Conservation (phyloP, 2,329 filamentous ascomycete species). For the Trichoderma oligosporum region DNA sequence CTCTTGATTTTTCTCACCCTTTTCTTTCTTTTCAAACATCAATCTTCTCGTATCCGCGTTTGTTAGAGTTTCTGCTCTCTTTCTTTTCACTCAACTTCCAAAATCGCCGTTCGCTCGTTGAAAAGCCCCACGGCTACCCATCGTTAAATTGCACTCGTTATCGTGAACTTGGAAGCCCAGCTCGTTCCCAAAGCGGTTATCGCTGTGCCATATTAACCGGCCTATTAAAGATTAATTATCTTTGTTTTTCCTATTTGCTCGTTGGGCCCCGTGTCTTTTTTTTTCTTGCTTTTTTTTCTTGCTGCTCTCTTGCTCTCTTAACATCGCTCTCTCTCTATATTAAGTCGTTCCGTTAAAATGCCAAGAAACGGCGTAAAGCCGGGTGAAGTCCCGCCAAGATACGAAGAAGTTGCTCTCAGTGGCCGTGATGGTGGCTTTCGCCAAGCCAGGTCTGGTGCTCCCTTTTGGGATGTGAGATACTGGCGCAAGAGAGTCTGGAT, state of each 20-base stretch:
- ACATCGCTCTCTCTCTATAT: background rate
- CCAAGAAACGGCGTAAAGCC: conserved; percentile 21
- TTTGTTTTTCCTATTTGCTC: background rate
- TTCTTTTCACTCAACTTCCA: background rate
- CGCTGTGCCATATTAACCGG: conserved; percentile 9
- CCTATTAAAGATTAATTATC: background rate
- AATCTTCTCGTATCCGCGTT: background rate
- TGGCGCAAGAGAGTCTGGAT: conserved; percentile 55
- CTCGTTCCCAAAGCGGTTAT: conserved; percentile 9
- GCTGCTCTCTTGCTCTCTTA: background rate
- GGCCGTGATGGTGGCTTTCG: conserved; percentile 23
- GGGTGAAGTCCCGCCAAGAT: conserved; percentile 26
- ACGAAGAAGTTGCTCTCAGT: conserved; percentile 30
- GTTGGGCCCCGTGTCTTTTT: background rate
- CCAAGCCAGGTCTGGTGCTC: conserved; percentile 27
- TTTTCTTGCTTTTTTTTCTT: background rate
- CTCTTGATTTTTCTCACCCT: background rate
- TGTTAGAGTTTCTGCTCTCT: background rate
- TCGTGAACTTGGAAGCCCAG: background rate
- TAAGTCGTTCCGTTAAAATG: background rate
- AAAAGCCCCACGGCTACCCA: no score
- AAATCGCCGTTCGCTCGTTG: no score
- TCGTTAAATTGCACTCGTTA: background rate
- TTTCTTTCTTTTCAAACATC: background rate
- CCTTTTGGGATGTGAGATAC: conserved; percentile 46